phyloP scores from a whole-genome alignment of 192 early-diverging fungal species.

The Chytriomyces sp. region DNA sequence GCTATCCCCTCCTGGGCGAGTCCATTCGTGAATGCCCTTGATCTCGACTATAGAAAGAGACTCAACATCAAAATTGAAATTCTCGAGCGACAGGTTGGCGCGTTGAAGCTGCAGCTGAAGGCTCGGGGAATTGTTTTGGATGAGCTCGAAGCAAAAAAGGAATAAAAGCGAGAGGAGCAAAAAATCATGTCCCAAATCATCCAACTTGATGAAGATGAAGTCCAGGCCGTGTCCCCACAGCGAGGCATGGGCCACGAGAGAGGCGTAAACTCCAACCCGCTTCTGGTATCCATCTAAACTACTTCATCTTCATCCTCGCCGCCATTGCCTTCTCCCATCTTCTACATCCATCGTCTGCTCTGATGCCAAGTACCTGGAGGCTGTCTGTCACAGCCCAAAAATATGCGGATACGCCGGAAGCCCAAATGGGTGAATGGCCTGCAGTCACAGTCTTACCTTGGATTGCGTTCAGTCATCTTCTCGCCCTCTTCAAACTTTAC shows the following conservation, averaged over 20 bases:
- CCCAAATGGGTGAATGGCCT: no score
- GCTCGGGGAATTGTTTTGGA: not conserved
- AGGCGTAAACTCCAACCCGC: no score
- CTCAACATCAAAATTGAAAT: slow-evolving; percentile 48
- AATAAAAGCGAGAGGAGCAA: not conserved
- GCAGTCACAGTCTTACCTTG: no score
- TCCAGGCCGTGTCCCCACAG: not conserved
- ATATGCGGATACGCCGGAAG: no score
- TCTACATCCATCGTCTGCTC: no score
- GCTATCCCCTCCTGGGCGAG: slow-evolving; percentile 41
- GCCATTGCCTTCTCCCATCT: no score
- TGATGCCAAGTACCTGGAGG: no score
- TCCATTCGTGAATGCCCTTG: slow-evolving; percentile 54
- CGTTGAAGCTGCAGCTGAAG: slow-evolving; percentile 39
- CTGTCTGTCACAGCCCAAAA: no score
- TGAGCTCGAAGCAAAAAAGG: not conserved
- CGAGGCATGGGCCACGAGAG: no score
- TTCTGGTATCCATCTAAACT: no score
- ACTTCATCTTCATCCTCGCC: no score
- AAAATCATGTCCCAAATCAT: not conserved
- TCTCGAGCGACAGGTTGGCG: slow-evolving; percentile 45
- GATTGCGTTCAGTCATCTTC: not conserved
- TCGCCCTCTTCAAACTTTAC: not conserved
- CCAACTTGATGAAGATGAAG: slow-evolving; percentile 9
- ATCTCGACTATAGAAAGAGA: slow-evolving; percentile 53